These are phyloP conservation scores for Verbena officinalis DNA, from an alignment of 257 asterid genomes.

Conservation along the genomic window DNA sequence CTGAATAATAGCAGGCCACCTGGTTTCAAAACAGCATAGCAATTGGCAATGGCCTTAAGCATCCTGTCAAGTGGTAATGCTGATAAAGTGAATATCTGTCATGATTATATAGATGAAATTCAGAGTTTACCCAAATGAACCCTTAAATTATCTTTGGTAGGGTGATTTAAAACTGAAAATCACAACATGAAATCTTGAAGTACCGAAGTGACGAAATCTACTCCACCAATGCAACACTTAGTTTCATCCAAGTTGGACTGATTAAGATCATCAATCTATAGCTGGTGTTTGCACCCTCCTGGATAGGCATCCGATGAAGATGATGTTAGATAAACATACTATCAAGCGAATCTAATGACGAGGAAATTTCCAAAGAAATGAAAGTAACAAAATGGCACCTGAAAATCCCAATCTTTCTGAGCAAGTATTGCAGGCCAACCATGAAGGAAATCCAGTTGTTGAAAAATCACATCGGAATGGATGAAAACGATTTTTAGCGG, in stretches of 20 bases:
- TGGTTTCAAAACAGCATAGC: slow-evolving; percentile 79
- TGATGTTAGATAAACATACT: neutral
- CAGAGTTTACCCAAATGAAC: slow-evolving; percentile 15
- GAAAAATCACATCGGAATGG: slow-evolving; percentile 82
- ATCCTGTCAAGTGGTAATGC: slow-evolving; percentile 76
- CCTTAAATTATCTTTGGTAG: neutral
- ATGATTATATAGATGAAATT: slow-evolving; percentile 24
- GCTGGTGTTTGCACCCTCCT: slow-evolving; percentile 39
- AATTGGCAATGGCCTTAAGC: slow-evolving; percentile 62
- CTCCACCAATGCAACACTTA: slow-evolving; percentile 72
- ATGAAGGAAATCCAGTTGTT: slow-evolving; percentile 57
- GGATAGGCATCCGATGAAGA: slow-evolving; percentile 31
- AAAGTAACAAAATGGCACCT: slow-evolving; percentile 40
- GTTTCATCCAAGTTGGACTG: slow-evolving; percentile 38
- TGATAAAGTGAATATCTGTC: slow-evolving; percentile 90
- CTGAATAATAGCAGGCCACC: slow-evolving; percentile 86
- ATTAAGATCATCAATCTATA: slow-evolving; percentile 25
- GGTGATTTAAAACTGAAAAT: neutral
- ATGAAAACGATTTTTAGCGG: slow-evolving; percentile 51
- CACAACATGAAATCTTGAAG: slow-evolving; percentile 21
- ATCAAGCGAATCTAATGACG: slow-evolving; percentile 3
- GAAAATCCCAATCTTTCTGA: slow-evolving; percentile 33
- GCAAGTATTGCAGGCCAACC: slow-evolving; percentile 74
- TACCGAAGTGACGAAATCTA: slow-evolving; percentile 84
- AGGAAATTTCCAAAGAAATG: neutral